Base-by-base conservation (phyloP, 169 alveolate species). In the Ichthyophthirius multifiliis region DNA sequence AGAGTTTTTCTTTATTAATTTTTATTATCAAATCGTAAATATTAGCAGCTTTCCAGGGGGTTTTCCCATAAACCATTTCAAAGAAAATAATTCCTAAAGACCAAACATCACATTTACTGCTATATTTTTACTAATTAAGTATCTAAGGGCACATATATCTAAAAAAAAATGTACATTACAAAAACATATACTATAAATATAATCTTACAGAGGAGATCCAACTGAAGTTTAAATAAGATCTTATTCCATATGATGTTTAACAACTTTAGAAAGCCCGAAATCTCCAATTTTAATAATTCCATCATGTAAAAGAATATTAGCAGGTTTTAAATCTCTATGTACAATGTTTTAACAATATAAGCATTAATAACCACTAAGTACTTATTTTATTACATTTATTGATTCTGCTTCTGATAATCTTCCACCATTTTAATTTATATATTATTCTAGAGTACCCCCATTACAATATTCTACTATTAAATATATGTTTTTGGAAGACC, bases 211-310 rank as follows among this genome's bases (percentile, higher is more conserved):
- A 4, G 71, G 71, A 27, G 71, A 55, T 3, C 71, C 71, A 0
- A 55, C 71, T 27, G 31, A 55, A 20, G 71, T 27, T 1, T 34
- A 34, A 15, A 55, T 15, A 55, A 27, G 43, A 55, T 34, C 71
- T 55, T 55, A 23, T 27, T 55, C 71, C 71, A 55, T 55, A 10
- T 39, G 23, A 27, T 55, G 71, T 43, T 16, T 77, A 0, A 55
- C 71, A 18, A 55, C 71, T 55, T 55, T 45, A 46, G 91, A 87
- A 55, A 89, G 80, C 0, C 94, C 94, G 48, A 89, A 89, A 74
- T 87, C 92, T 32, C 89, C 83, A n/a, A 82, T 44, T 80, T 80
- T 80, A 3, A 74, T 65, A 15, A 74, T 80, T 48, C 86, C 86
- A 47, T 80, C 86, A 73, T 80, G 74, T 37, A 80, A 47, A 16